Conservation (phyloP, 163 green algal species). For the Volvox carteri region DNA sequence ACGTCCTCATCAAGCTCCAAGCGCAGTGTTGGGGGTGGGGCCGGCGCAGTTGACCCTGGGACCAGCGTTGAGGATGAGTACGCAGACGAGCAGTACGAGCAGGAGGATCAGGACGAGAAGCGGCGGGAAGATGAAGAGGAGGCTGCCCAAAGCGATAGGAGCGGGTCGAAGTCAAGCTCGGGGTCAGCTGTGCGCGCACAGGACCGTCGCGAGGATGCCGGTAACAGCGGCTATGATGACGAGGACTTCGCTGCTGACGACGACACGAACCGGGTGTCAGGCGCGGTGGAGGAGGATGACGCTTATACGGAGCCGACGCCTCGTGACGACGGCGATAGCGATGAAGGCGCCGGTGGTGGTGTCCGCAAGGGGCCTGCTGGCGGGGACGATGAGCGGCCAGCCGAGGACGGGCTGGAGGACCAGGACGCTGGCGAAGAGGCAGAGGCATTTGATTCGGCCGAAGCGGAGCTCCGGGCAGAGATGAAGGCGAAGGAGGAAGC, state of each 20-base stretch:
- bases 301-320: not conserved
- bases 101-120: conserved; percentile 5
- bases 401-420: not conserved
- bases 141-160: not conserved
- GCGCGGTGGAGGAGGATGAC: not conserved
- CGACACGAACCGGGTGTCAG: not conserved
- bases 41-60: not conserved
- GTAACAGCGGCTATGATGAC: not conserved
- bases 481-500: conserved; percentile 6
- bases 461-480: not conserved
- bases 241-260: not conserved
- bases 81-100: conserved; percentile 34
- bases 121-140: not conserved
- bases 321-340: not conserved
- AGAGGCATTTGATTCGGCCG: conserved; percentile 1
- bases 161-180: not conserved
- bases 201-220: not conserved
- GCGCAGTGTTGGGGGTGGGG: not conserved
- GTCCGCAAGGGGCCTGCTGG: not conserved
- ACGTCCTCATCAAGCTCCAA: not conserved
- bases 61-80: conserved; percentile 32
- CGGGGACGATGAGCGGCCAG: not conserved
- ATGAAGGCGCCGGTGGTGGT: not conserved
- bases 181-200: too few relatives aligned
- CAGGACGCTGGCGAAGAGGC: not conserved